Conservation (phyloP, 2,329 filamentous ascomycete genomes). For the Colletotrichum costaricense region DNA sequence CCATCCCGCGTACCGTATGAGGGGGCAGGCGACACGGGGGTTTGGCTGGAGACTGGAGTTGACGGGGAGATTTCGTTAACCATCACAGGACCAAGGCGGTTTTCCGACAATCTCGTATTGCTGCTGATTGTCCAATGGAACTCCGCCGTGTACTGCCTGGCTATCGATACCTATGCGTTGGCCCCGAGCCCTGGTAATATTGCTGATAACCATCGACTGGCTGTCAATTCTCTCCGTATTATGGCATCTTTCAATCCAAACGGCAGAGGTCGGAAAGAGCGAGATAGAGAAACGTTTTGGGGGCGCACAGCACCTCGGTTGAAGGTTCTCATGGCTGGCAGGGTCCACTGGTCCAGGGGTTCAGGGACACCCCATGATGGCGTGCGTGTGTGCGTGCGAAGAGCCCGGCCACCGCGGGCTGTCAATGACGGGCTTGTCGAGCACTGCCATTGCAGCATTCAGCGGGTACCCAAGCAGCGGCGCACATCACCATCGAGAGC, state of each 20-base stretch:
- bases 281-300: not conserved
- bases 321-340: not conserved
- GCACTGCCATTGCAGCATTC: conserved; percentile 19
- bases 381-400: not conserved
- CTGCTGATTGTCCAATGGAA: not conserved
- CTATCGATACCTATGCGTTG: not conserved
- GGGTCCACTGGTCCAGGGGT: conserved; percentile 1
- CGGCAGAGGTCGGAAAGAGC: not conserved
- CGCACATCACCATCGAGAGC: conserved; percentile 8
- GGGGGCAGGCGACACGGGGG: not conserved
- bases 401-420: not conserved
- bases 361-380: not conserved
- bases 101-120: not conserved
- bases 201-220: not conserved
- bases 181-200: not conserved
- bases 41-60: not conserved
- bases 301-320: not conserved
- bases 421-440: not conserved
- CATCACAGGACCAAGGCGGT: not conserved
- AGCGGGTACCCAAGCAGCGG: not conserved
- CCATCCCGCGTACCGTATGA: not conserved
- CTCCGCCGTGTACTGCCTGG: not conserved
- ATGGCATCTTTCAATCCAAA: not conserved
- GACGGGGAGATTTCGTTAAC: not conserved
- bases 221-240: not conserved